These are phyloP conservation scores for Ailanthus altissimus DNA, from an alignment of 345 rosid species.

Conservation along the genomic window DNA sequence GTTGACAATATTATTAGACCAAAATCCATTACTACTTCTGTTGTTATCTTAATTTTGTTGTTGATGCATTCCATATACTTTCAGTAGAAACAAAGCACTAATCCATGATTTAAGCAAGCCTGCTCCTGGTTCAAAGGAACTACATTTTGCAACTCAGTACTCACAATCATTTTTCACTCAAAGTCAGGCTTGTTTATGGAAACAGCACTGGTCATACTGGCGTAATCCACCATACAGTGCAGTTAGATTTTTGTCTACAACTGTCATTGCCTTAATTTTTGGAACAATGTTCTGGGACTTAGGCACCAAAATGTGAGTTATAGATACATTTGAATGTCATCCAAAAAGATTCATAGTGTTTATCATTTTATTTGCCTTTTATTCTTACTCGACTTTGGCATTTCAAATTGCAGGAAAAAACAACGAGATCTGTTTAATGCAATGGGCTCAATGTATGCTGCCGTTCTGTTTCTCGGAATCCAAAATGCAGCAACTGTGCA, in stretches of 20 bases:
- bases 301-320: constrained; percentile 37
- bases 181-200: constrained; percentile 45
- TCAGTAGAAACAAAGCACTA: constrained; percentile 44
- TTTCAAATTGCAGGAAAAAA: constrained; percentile 15
- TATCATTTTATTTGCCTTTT: background rate
- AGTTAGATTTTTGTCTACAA: constrained; percentile 38
- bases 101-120: constrained; percentile 37
- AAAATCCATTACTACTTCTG: background rate
- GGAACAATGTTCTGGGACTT: constrained; percentile 48
- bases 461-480: constrained; percentile 49
- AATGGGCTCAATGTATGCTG: constrained; percentile 52
- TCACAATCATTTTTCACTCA: constrained; percentile 36
- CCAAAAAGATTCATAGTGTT: background rate
- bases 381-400: background rate
- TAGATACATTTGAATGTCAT: background rate
- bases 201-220: constrained; percentile 50
- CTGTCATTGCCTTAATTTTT: constrained; percentile 34
- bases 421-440: constrained; percentile 50
- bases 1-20: background rate
- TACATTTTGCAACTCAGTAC: constrained; percentile 36
- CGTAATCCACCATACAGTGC: constrained; percentile 47
- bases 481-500: constrained; percentile 50
- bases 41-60: background rate
- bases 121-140: constrained; percentile 37
- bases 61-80: background rate